phyloP scores from a whole-genome alignment of 352 stramenopile genomes.

The Phytophthora fragariaefolia region DNA sequence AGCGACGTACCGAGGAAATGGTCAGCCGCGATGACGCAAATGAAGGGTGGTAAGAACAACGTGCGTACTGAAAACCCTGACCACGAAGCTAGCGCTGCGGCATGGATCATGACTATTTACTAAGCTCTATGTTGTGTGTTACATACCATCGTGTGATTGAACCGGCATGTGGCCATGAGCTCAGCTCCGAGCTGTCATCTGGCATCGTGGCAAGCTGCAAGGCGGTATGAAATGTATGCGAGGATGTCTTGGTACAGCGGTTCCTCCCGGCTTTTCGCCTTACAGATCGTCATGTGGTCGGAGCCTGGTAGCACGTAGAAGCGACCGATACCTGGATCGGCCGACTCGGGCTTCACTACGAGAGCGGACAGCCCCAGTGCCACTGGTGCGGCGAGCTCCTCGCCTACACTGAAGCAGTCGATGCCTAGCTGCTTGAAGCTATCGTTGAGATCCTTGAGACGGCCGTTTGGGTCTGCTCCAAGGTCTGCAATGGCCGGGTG shows the following conservation, averaged over 20 bases:
- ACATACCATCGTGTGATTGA: slow-evolving; percentile 21
- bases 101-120: no score
- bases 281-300: slow-evolving; percentile 91
- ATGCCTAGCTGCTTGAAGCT: slow-evolving; percentile 70
- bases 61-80: slow-evolving; percentile 13
- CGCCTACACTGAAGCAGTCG: slow-evolving; percentile 76
- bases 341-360: slow-evolving; percentile 79
- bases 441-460: slow-evolving; percentile 71
- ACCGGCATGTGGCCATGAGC: background rate
- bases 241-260: slow-evolving; percentile 71
- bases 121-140: slow-evolving; percentile 33
- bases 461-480: slow-evolving; percentile 55
- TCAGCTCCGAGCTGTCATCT: background rate
- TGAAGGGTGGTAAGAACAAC: slow-evolving; percentile 11
- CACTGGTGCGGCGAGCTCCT: slow-evolving; percentile 64
- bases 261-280: slow-evolving; percentile 69
- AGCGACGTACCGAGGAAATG: slow-evolving; percentile 13
- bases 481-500: slow-evolving; percentile 83
- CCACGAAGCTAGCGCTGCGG: slow-evolving; percentile 19
- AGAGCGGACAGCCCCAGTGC: slow-evolving; percentile 76
- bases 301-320: slow-evolving; percentile 69
- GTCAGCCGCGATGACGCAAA: background rate
- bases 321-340: slow-evolving; percentile 68
- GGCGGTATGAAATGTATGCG: slow-evolving; percentile 37
- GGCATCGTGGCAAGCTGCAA: slow-evolving; percentile 1